Evolutionary conservation across 495 filamentous ascomycete genomes (phyloP).

Genomic region (Neurospora discreta): DNA sequence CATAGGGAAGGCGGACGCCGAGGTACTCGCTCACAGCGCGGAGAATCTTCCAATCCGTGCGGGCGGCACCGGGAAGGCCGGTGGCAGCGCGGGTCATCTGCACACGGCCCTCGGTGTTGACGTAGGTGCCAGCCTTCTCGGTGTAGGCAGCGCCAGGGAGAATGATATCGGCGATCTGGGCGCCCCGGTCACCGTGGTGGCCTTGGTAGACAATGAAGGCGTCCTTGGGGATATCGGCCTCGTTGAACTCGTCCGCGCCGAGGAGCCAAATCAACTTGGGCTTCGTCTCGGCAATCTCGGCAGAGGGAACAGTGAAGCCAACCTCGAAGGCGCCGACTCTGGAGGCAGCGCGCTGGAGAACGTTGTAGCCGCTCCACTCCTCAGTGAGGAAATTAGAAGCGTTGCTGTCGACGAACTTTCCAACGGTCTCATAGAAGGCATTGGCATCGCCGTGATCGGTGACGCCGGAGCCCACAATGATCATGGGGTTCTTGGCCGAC

Average conservation of each 20-base stretch:
- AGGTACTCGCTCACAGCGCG: slow-evolving; percentile 85
- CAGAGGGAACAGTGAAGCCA: slow-evolving; percentile 78
- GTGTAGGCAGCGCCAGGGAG: slow-evolving; percentile 92
- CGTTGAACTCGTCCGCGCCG: slow-evolving; percentile 80
- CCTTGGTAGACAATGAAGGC: slow-evolving; percentile 97
- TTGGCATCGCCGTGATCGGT: slow-evolving; percentile 84
- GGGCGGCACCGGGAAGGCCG: slow-evolving; percentile 70
- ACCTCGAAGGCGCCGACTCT: slow-evolving; percentile 88
- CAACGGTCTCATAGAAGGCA: slow-evolving; percentile 82
- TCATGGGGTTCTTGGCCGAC: slow-evolving; percentile 86
- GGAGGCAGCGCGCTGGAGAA: slow-evolving; percentile 87
- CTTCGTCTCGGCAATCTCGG: slow-evolving; percentile 62
- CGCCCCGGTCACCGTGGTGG: slow-evolving; percentile 90
- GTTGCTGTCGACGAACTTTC: slow-evolving; percentile 85
- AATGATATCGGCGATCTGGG: slow-evolving; percentile 85
- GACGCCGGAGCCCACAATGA: slow-evolving; percentile 82
- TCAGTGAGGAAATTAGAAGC: slow-evolving; percentile 72
- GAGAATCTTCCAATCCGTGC: slow-evolving; percentile 98
- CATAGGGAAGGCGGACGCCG: slow-evolving; percentile 78
- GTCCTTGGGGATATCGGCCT: slow-evolving; percentile 76
- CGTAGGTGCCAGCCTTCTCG: slow-evolving; percentile 91
- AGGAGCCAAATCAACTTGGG: slow-evolving; percentile 96
- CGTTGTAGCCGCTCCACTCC: slow-evolving; percentile 96
- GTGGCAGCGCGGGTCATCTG: slow-evolving; percentile 87
- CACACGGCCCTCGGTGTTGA: slow-evolving; percentile 94